These are phyloP conservation scores for Apiospora saccharicola DNA, from an alignment of 2,329 filamentous ascomycete genomes.

Conservation along the genomic window DNA sequence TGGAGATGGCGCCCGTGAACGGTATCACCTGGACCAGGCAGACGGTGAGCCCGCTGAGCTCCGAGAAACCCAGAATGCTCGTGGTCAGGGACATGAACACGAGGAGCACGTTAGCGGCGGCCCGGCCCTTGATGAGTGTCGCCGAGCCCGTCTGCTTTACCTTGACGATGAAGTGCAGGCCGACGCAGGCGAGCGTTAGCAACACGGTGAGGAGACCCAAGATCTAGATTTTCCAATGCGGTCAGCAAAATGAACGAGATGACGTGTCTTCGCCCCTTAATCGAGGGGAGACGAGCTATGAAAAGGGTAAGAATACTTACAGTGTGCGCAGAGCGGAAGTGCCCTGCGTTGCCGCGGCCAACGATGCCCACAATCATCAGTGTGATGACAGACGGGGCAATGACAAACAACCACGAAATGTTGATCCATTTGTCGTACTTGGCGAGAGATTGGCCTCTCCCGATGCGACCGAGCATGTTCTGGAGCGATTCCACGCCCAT, in stretches of 20 bases:
- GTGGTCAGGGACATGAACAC: conserved; percentile 35
- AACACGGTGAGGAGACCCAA: conserved; percentile 40
- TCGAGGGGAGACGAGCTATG: neutral
- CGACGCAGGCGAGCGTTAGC: conserved; percentile 35
- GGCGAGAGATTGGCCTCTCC: conserved; percentile 33
- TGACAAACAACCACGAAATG: conserved; percentile 38
- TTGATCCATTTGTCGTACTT: conserved; percentile 36
- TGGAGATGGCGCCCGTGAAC: conserved; percentile 36
- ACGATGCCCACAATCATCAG: conserved; percentile 40
- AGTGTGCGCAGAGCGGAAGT: conserved; percentile 42
- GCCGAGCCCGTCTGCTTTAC: conserved; percentile 25
- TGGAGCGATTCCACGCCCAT: conserved; percentile 39
- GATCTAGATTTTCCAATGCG: conserved; percentile 32
- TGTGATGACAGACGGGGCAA: conserved; percentile 37
- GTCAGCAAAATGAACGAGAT: neutral
- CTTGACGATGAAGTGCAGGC: conserved; percentile 38
- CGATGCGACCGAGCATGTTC: conserved; percentile 37
- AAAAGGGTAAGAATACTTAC: conserved; percentile 33
- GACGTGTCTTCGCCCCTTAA: neutral
- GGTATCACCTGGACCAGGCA: conserved; percentile 40
- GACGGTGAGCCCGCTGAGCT: conserved; percentile 38
- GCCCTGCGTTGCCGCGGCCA: conserved; percentile 32
- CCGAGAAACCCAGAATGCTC: conserved; percentile 39
- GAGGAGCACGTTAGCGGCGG: conserved; percentile 38
- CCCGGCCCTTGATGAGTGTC: conserved; percentile 28